A percentile compares a stretch with the other conserved stretches of the same genome.
Evolutionary conservation across 306 rosid genomes (phyloP).

Genomic region (Glycine soja): DNA sequence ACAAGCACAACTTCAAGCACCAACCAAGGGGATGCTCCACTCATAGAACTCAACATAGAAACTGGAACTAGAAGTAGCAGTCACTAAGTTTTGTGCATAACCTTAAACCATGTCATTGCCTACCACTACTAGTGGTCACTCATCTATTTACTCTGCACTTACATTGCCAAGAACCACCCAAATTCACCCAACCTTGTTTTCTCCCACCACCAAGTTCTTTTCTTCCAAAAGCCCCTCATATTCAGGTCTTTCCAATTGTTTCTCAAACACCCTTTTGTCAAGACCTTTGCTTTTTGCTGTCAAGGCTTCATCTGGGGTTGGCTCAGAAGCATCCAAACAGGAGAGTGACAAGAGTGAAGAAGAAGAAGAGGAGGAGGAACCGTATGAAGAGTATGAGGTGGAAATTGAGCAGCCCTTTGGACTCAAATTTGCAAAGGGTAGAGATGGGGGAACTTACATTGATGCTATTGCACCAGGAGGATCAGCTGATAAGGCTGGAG

Average conservation of each 20-base stretch:
- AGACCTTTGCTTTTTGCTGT: conserved; percentile 53
- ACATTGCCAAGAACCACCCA: conserved; percentile 59
- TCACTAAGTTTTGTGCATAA: conserved; percentile 24
- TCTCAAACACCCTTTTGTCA: conserved; percentile 49
- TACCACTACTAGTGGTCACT: conserved; percentile 60
- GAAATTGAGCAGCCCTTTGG: conserved; percentile 90
- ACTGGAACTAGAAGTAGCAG: conserved; percentile 22
- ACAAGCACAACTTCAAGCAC: neutral
- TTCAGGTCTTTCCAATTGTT: conserved; percentile 45
- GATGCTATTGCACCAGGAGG: conserved; percentile 98
- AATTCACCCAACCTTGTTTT: conserved; percentile 43
- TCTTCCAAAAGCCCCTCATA: conserved; percentile 50
- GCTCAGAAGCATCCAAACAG: conserved; percentile 56
- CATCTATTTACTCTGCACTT: conserved; percentile 64
- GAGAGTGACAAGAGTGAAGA: conserved; percentile 46
- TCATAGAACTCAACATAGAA: conserved; percentile 1
- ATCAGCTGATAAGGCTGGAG: conserved; percentile 74
- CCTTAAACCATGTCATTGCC: conserved; percentile 79
- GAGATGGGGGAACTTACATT: conserved; percentile 93
- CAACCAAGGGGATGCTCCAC: neutral
- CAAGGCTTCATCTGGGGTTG: conserved; percentile 71
- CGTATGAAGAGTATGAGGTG: conserved; percentile 85
- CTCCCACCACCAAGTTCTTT: conserved; percentile 48
- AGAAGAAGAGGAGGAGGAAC: conserved; percentile 52
- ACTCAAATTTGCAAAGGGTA: conserved; percentile 78